Conservation (phyloP, 441 rosid genomes). For the Omphalea diandra region DNA sequence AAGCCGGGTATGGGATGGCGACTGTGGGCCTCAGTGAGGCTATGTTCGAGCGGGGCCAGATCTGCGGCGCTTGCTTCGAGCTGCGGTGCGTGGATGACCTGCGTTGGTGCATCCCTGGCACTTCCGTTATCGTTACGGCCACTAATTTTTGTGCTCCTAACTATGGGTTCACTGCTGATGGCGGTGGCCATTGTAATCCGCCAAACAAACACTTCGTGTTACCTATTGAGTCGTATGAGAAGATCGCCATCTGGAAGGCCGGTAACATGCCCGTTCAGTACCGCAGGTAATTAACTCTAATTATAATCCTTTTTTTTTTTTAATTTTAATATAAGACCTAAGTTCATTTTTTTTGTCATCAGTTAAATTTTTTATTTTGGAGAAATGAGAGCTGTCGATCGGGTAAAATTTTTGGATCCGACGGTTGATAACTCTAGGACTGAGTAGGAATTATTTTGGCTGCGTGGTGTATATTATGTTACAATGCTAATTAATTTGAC, state of each 20-base stretch:
- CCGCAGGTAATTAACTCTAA: constrained; percentile 51
- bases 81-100: constrained; percentile 81
- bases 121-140: constrained; percentile 70
- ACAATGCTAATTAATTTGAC: neutral
- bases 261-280: constrained; percentile 93
- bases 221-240: constrained; percentile 92
- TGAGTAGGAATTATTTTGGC: neutral
- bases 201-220: constrained; percentile 92
- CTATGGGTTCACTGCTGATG: constrained; percentile 74
- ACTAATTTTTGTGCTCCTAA: constrained; percentile 97
- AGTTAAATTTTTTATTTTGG: neutral
- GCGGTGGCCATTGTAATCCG: constrained; percentile 89
- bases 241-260: constrained; percentile 96
- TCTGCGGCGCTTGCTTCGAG: constrained; percentile 95
- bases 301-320: neutral
- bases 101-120: constrained; percentile 92
- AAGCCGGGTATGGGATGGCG: constrained; percentile 90
- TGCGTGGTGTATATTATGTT: too few species aligned
- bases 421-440: neutral
- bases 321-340: neutral
- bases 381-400: neutral
- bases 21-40: constrained; percentile 83
- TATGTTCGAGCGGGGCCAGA: constrained; percentile 83
- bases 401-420: neutral
- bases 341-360: neutral